Conservation (phyloP, 257 asterid species). For the Schizonepeta tenuifolia region DNA sequence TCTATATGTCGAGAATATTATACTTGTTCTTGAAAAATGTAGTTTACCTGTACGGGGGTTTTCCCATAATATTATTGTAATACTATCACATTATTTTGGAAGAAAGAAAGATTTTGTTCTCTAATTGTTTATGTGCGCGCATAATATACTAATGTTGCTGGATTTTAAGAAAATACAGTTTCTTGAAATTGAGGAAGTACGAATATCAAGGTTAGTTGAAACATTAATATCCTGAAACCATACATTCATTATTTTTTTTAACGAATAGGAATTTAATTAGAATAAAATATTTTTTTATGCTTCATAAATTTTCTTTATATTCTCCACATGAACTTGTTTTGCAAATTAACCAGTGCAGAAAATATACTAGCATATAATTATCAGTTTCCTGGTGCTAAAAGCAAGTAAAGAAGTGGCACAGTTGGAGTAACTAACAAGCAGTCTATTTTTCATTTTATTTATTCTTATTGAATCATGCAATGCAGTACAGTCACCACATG, state of each 20-base stretch:
- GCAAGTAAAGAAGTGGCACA: not conserved
- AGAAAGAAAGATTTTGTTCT: slow-evolving; percentile 5
- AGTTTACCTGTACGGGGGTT: too few species aligned
- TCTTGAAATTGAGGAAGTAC: not conserved
- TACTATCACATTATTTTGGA: not conserved
- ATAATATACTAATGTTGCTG: not conserved
- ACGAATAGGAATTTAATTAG: not conserved
- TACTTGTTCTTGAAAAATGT: too few species aligned
- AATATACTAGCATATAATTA: too few species aligned
- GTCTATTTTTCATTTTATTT: too few species aligned
- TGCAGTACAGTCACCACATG: slow-evolving; percentile 37
- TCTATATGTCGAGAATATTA: too few species aligned
- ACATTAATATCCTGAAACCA: not conserved
- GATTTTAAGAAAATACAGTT: not conserved
- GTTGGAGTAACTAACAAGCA: too few species aligned
- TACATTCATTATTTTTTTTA: not conserved
- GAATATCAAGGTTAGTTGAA: not conserved
- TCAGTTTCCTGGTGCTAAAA: not conserved
- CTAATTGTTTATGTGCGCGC: not conserved
- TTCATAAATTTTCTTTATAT: too few species aligned
- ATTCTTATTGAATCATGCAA: not conserved
- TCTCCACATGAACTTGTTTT: not conserved
- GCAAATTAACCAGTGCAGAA: not conserved
- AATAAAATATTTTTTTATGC: not conserved
- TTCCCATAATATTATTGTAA: slow-evolving; percentile 8